Base-by-base conservation (phyloP, 768 basidiomycete genomes). In the Auriculariales sp. region DNA sequence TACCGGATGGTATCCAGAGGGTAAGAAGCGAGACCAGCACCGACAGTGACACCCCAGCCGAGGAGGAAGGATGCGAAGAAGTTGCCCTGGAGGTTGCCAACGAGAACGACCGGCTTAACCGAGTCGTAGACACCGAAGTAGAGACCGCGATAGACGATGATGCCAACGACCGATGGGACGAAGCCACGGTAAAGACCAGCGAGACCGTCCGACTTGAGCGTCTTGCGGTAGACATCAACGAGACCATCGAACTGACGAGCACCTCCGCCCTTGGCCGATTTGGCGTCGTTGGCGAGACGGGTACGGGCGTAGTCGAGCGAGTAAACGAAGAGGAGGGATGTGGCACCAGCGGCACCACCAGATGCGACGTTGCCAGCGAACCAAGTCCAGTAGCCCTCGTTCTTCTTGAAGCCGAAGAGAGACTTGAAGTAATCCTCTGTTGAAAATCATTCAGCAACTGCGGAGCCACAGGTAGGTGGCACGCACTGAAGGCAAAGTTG, bases 151-250 rank as follows among this genome's bases (percentile, higher is more conserved):
- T 98, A 98, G 65, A 98, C 94, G 60, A 99, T 81, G 73, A 99
- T 99, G 71, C 95, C 95, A 59, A 91, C 93, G 55, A 99, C 95
- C 53, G 94, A 98, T 56, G 95, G 95, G 50, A 98, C 81, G 71
- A 99, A 98, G 54, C 95, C 95, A 77, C 95, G 92, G 79, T 98
- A 99, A 61, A 99, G 91, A 77, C 95, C 95, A 55, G 85, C 90
- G 60, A 99, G 73, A 81, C 95, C 95, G 64, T 99, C 95, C 27
- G 90, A 81, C 28, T 92, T 92, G 60, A 98, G 81, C 49, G 94
- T 98, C 82, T 98, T 97, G 64, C 65, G 83, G 78, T 95, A 95
- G 56, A 95, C 92, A 64, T 98, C 95, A 55, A 98, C 77, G 49
- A 99, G 75, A 66, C 95, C 95, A 66, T 97, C 54, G 81, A 98